These are phyloP conservation scores for Trichoderma citrinoviride DNA, from an alignment of 2,329 filamentous ascomycete genomes.

Conservation along the genomic window DNA sequence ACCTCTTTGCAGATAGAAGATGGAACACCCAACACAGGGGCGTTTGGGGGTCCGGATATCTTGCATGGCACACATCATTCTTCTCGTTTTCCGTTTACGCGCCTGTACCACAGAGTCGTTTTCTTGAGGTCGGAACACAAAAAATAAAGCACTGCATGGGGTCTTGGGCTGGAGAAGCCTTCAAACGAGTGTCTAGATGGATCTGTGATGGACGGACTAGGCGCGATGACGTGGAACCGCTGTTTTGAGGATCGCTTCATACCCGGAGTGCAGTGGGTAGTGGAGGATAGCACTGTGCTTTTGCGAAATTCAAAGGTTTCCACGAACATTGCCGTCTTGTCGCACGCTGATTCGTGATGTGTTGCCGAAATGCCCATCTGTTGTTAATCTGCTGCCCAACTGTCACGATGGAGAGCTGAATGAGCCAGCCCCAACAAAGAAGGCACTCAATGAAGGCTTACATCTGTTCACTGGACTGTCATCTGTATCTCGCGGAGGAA, in stretches of 20 bases:
- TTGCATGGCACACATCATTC: conserved; percentile 60
- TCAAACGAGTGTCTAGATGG: conserved; percentile 53
- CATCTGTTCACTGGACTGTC: background rate
- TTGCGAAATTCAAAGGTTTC: conserved; percentile 61
- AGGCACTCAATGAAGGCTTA: background rate
- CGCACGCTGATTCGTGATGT: conserved; percentile 4
- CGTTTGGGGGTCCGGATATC: conserved; percentile 83
- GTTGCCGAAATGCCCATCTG: background rate
- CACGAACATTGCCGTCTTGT: conserved; percentile 33
- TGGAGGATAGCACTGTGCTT: conserved; percentile 52
- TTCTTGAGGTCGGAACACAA: conserved; percentile 41
- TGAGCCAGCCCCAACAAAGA: background rate
- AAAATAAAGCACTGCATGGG: conserved; percentile 48
- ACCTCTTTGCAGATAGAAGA: conserved; percentile 67
- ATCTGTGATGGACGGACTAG: conserved; percentile 38
- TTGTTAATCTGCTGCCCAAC: background rate
- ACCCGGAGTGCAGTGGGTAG: conserved; percentile 51
- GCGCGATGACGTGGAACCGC: conserved; percentile 61
- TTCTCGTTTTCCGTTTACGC: conserved; percentile 46
- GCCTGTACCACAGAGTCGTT: conserved; percentile 46
- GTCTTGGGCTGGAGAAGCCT: conserved; percentile 58
- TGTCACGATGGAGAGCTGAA: background rate
- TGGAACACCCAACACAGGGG: conserved; percentile 64
- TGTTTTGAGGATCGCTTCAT: conserved; percentile 63
- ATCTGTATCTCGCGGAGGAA: background rate